A percentile compares a stretch with the other conserved stretches of the same genome.
phyloP scores from a whole-genome alignment of 805 yeast genomes.

The Lachancea sp. region DNA sequence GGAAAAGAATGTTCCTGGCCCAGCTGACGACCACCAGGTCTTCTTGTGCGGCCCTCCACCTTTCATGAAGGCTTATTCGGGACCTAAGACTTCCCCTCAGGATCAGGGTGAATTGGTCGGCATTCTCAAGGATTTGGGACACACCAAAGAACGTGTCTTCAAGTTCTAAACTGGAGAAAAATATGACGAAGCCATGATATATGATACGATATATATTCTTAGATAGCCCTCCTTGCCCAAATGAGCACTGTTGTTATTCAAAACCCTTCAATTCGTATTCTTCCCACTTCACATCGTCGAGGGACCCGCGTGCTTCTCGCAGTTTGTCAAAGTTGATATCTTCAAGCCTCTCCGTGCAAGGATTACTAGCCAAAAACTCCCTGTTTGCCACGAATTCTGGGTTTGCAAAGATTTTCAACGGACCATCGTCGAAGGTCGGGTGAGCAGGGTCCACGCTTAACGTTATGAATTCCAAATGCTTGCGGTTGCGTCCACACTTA shows the following conservation, averaged over 20 bases:
- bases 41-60: slow-evolving; percentile 97
- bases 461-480: slow-evolving; percentile 47
- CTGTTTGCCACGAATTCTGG: slow-evolving; percentile 32
- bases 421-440: slow-evolving; percentile 14
- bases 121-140: slow-evolving; percentile 81
- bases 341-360: background rate
- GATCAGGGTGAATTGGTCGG: slow-evolving; percentile 96
- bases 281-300: slow-evolving; percentile 6
- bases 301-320: slow-evolving; percentile 1
- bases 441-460: slow-evolving; percentile 34
- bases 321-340: slow-evolving; percentile 3
- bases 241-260: background rate
- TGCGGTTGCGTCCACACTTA: slow-evolving; percentile 66
- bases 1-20: slow-evolving; percentile 51
- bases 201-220: slow-evolving; percentile 1
- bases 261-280: slow-evolving; percentile 1
- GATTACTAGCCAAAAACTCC: slow-evolving; percentile 4
- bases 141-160: slow-evolving; percentile 77
- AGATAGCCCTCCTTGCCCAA: background rate
- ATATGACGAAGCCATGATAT: background rate
- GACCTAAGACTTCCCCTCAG: slow-evolving; percentile 72
- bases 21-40: slow-evolving; percentile 63
- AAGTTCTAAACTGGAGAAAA: slow-evolving; percentile 52
- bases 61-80: slow-evolving; percentile 80
- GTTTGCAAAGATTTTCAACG: slow-evolving; percentile 29